These are phyloP conservation scores for Pelargonium cotyledonis DNA, from an alignment of 441 rosid genomes.

Conservation along the genomic window DNA sequence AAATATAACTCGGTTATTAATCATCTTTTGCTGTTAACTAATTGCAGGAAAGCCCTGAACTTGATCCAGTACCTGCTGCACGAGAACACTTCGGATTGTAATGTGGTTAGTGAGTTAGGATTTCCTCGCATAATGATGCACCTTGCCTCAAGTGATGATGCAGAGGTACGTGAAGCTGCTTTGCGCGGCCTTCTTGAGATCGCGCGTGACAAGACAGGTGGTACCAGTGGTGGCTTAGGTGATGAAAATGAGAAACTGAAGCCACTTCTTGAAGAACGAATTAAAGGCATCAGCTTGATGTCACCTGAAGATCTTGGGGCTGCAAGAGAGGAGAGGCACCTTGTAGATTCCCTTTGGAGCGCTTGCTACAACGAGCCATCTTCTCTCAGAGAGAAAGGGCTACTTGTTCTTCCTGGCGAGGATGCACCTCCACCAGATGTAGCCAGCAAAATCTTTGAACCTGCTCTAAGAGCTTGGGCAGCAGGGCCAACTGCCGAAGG, in stretches of 20 bases:
- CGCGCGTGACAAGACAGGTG: constrained; percentile 38
- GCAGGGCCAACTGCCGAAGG: constrained; percentile 28
- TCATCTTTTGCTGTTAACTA: background rate
- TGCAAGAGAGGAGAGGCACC: constrained; percentile 75
- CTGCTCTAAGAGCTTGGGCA: constrained; percentile 77
- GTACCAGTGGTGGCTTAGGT: constrained; percentile 25
- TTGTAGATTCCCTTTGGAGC: constrained; percentile 72
- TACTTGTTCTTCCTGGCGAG: constrained; percentile 75
- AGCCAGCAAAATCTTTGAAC: constrained; percentile 76
- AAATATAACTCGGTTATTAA: background rate
- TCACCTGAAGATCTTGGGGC: constrained; percentile 73
- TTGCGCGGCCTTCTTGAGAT: constrained; percentile 74
- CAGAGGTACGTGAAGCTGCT: constrained; percentile 75
- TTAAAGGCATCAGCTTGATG: constrained; percentile 57
- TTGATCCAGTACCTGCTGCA: constrained; percentile 76
- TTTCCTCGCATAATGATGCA: constrained; percentile 75
- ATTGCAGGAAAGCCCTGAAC: constrained; percentile 78
- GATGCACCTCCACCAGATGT: constrained; percentile 77
- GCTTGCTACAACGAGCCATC: constrained; percentile 70
- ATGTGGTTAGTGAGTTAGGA: constrained; percentile 51
- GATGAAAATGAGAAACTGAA: constrained; percentile 55
- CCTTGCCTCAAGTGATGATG: constrained; percentile 67
- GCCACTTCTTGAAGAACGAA: constrained; percentile 64
- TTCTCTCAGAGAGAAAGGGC: constrained; percentile 62
- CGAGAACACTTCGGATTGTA: constrained; percentile 67